A percentile compares a stretch with the other conserved stretches of the same genome.
Evolutionary conservation across 2,329 filamentous ascomycete species (phyloP).

Genomic region (Cercospora zeae-maydis): DNA sequence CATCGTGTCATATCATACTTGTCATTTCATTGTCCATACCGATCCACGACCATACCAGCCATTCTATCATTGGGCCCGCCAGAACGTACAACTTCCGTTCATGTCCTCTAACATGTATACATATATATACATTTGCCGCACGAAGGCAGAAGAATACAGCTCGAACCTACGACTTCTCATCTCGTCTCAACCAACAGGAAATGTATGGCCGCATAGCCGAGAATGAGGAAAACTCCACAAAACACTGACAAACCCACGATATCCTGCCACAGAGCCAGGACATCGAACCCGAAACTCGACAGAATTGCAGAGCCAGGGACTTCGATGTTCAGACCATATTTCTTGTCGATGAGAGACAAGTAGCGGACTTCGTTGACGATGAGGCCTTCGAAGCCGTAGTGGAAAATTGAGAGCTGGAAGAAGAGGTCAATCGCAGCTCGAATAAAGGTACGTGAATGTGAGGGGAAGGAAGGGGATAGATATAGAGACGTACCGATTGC

Average conservation of each 20-base stretch:
- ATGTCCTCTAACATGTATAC: neutral
- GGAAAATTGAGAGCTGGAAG: constrained; percentile 80
- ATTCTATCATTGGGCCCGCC: neutral
- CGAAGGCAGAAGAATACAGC: neutral
- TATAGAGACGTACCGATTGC: constrained; percentile 60
- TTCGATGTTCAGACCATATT: constrained; percentile 94
- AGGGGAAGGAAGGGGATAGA: neutral
- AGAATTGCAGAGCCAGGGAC: constrained; percentile 92
- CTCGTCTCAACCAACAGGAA: constrained; percentile 85
- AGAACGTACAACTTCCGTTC: neutral
- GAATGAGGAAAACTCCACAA: constrained; percentile 74
- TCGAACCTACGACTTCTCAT: neutral
- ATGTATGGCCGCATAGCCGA: constrained; percentile 93
- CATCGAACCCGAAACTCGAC: constrained; percentile 92
- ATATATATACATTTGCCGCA: neutral
- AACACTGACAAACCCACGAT: constrained; percentile 78
- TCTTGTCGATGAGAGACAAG: constrained; percentile 84
- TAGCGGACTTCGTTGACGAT: constrained; percentile 96
- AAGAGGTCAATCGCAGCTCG: neutral
- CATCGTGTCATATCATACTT: neutral
- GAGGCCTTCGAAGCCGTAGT: constrained; percentile 92
- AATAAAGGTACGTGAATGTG: constrained; percentile 28
- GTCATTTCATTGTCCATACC: neutral
- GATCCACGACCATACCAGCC: neutral
- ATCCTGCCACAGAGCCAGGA: constrained; percentile 79